Percentiles rank a stretch among this genome's conserved stretches.
Evolutionary conservation across 371 early-diverging fungal genomes (phyloP).

Genomic region (Actinomortierella wolfii): DNA sequence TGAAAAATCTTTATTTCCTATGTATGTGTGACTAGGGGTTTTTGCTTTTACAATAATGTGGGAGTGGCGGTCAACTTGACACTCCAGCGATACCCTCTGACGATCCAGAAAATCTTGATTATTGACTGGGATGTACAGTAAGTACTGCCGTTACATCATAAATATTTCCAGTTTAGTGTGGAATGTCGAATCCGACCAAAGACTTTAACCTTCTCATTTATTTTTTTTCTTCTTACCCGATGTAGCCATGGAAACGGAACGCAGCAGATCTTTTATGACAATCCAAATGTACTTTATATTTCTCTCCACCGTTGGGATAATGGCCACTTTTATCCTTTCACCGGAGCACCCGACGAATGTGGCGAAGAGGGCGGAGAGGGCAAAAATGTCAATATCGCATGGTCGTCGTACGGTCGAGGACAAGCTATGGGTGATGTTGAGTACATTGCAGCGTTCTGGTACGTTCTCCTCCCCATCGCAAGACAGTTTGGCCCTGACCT

Average conservation of each 20-base stretch:
- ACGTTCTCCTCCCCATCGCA: constrained; percentile 64
- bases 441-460: constrained; percentile 67
- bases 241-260: constrained; percentile 69
- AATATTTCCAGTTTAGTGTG: neutral
- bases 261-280: constrained; percentile 68
- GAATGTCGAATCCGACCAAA: neutral
- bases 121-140: constrained; percentile 77
- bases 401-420: constrained; percentile 56
- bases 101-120: constrained; percentile 59
- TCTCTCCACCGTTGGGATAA: constrained; percentile 71
- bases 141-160: constrained; percentile 17
- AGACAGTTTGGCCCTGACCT: constrained; percentile 67
- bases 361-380: constrained; percentile 59
- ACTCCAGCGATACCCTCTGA: constrained; percentile 52
- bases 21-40: constrained; percentile 50
- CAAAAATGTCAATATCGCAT: constrained; percentile 68
- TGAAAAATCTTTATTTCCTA: neutral
- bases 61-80: constrained; percentile 65
- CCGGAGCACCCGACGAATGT: constrained; percentile 61
- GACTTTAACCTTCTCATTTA: neutral
- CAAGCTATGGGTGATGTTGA: constrained; percentile 73
- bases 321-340: constrained; percentile 66
- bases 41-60: constrained; percentile 73
- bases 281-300: constrained; percentile 69
- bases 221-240: neutral